Conservation (phyloP, 2,329 filamentous ascomycete genomes). For the Paradendryphiella salina region DNA sequence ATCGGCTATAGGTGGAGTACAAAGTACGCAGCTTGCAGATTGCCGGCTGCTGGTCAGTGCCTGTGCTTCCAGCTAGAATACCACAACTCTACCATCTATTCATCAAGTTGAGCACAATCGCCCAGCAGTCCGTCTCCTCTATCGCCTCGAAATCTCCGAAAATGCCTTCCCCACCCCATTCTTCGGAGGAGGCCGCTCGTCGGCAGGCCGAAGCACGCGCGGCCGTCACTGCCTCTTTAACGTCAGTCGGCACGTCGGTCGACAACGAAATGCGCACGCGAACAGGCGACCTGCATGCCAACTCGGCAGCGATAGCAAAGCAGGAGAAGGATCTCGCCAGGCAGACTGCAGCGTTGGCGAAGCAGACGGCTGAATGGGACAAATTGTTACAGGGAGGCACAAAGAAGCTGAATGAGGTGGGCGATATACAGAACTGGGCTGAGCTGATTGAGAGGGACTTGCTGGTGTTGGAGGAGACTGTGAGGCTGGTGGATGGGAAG, state of each 20-base stretch:
- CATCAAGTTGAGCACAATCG: background rate
- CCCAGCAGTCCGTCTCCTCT: background rate
- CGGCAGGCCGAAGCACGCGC: constrained; percentile 55
- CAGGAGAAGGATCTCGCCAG: constrained; percentile 69
- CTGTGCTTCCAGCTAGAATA: background rate
- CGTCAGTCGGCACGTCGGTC: constrained; percentile 66
- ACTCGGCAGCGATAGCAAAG: constrained; percentile 64
- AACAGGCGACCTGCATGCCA: constrained; percentile 69
- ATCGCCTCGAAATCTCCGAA: background rate
- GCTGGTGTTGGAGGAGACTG: constrained; percentile 48
- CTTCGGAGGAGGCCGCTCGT: constrained; percentile 36
- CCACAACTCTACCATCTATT: background rate
- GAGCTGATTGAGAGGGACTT: constrained; percentile 67
- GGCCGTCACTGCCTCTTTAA: constrained; percentile 55
- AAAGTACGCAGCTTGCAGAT: background rate
- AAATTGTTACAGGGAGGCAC: constrained; percentile 66
- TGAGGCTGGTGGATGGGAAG: constrained; percentile 42
- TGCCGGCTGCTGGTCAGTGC: background rate
- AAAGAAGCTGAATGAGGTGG: constrained; percentile 72
- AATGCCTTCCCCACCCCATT: constrained; percentile 32
- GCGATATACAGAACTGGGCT: constrained; percentile 84
- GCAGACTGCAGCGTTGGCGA: constrained; percentile 62
- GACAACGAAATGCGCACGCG: constrained; percentile 70
- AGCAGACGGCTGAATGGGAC: constrained; percentile 67
- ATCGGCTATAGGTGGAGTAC: background rate